Evolutionary conservation across 2,329 filamentous ascomycete genomes (phyloP).

Genomic region (Lasiodiplodia citricola): DNA sequence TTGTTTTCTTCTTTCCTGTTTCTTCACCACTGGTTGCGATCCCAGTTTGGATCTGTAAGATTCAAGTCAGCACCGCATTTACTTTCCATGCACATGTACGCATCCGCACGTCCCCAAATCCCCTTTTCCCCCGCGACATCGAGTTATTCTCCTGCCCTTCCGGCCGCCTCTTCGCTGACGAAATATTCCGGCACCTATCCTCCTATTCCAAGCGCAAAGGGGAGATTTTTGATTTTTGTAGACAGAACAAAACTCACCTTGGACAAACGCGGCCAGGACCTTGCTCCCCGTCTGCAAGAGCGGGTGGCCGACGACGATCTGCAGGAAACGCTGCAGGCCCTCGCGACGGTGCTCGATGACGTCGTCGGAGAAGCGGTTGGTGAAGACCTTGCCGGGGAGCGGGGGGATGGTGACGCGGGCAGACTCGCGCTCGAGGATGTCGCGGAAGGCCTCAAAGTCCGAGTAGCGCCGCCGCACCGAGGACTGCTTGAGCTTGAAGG

Average conservation of each 20-base stretch:
- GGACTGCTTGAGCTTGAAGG: conserved; percentile 89
- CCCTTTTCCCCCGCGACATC: neutral
- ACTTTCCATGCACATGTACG: neutral
- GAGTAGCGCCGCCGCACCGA: conserved; percentile 92
- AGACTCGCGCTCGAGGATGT: conserved; percentile 94
- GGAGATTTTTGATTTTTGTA: neutral
- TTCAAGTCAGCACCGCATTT: neutral
- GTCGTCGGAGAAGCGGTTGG: conserved; percentile 96
- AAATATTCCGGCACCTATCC: neutral
- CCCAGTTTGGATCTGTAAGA: conserved; percentile 25
- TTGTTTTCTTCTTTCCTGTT: neutral
- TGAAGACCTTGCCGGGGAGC: conserved; percentile 95
- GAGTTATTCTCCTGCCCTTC: neutral
- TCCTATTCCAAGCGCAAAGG: neutral
- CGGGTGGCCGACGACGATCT: conserved; percentile 97
- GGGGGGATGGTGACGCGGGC: conserved; percentile 95
- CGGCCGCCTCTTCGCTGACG: neutral
- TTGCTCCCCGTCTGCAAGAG: conserved; percentile 97
- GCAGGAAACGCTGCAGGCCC: conserved; percentile 91
- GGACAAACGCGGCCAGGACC: conserved; percentile 93
- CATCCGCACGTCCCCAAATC: neutral
- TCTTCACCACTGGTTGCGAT: conserved; percentile 27
- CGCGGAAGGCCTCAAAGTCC: conserved; percentile 98
- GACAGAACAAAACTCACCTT: conserved; percentile 65
- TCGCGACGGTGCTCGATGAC: conserved; percentile 94